These are phyloP conservation scores for Salix viminalis DNA, from an alignment of 345 rosid species.

Conservation along the genomic window DNA sequence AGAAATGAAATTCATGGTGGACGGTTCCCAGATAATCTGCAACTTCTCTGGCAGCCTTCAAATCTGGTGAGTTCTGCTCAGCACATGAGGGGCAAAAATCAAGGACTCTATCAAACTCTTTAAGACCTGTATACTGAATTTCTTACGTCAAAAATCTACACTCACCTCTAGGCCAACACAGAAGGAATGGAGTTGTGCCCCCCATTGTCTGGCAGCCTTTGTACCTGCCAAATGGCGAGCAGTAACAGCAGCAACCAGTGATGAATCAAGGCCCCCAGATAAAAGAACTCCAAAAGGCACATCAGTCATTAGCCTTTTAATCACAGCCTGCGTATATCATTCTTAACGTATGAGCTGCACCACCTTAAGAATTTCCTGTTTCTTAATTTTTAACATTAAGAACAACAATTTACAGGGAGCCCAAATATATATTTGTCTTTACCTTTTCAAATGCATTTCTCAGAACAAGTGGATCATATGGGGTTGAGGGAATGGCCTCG, in stretches of 20 bases:
- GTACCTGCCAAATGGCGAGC: conserved; percentile 74
- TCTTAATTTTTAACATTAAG: neutral
- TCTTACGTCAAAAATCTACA: neutral
- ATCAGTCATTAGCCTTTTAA: conserved; percentile 87
- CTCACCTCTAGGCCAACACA: conserved; percentile 86
- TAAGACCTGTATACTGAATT: neutral
- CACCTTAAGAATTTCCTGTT: neutral
- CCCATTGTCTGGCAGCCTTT: conserved; percentile 76
- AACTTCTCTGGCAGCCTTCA: conserved; percentile 82
- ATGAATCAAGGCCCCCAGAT: conserved; percentile 94
- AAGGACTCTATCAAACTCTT: neutral
- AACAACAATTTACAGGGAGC: neutral
- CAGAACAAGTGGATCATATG: conserved; percentile 76
- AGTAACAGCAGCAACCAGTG: conserved; percentile 79
- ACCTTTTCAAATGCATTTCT: conserved; percentile 72
- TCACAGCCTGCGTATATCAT: conserved; percentile 59
- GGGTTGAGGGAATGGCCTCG: conserved; percentile 56
- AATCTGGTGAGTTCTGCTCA: conserved; percentile 74
- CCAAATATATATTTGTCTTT: conserved; percentile 1
- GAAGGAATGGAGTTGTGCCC: conserved; percentile 80
- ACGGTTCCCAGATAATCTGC: conserved; percentile 84
- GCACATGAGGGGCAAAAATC: neutral
- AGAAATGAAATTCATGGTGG: conserved; percentile 89
- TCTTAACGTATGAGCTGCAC: neutral
- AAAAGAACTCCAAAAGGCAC: conserved; percentile 91